Conservation (phyloP, 148 eudicot genomes). For the Heliamphora exappendiculata region DNA sequence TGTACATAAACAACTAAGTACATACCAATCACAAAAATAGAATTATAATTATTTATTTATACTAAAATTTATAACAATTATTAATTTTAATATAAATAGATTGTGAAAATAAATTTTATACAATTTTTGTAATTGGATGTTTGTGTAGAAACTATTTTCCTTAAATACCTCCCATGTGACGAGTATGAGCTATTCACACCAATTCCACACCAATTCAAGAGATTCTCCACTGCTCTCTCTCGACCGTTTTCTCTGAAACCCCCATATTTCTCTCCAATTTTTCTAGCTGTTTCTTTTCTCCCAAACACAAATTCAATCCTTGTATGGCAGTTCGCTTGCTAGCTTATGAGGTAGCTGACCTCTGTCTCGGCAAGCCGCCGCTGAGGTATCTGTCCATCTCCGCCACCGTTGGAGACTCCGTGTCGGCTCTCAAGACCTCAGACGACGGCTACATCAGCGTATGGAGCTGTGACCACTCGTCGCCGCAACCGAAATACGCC, state of each 20-base stretch:
- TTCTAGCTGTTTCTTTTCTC: background rate
- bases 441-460: constrained; percentile 52
- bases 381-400: constrained; percentile 44
- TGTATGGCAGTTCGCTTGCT: constrained; percentile 81
- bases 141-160: no score
- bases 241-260: background rate
- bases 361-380: constrained; percentile 89
- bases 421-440: constrained; percentile 50
- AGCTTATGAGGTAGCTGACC: constrained; percentile 57
- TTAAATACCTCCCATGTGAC: no score
- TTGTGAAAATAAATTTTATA: no score
- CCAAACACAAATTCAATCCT: background rate
- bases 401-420: constrained; percentile 53
- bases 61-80: no score
- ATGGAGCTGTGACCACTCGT: constrained; percentile 46
- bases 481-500: background rate
- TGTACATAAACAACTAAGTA: no score
- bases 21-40: no score
- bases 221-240: no score
- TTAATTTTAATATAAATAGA: no score
- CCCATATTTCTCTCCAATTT: background rate
- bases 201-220: no score
- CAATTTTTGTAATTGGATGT: no score
- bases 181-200: no score
- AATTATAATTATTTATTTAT: no score